Evolutionary conservation across 176 grass and related monocot species (phyloP).

Genomic region (Secale cereale): DNA sequence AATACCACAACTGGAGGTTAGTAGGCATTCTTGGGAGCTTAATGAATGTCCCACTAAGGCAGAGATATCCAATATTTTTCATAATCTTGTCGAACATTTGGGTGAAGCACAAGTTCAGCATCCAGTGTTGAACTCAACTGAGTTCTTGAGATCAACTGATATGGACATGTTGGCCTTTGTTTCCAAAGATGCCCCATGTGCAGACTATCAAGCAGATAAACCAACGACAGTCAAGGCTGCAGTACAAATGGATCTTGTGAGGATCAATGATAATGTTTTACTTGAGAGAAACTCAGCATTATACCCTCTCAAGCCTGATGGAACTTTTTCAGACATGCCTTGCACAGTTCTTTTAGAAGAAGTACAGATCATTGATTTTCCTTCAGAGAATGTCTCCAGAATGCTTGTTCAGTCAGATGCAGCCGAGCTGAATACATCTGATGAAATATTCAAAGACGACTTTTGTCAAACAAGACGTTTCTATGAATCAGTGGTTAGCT

Average conservation of each 20-base stretch:
- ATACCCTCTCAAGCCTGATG: constrained; percentile 65
- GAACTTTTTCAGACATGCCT: constrained; percentile 52
- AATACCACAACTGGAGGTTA: constrained; percentile 75
- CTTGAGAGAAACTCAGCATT: constrained; percentile 59
- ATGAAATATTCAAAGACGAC: constrained; percentile 57
- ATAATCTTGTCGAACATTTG: constrained; percentile 45
- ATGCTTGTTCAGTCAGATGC: constrained; percentile 51
- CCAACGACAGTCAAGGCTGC: constrained; percentile 41
- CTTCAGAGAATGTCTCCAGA: constrained; percentile 49
- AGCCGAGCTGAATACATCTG: constrained; percentile 43
- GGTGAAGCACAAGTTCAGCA: constrained; percentile 35
- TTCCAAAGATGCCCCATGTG: constrained; percentile 40
- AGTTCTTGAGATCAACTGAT: constrained; percentile 53
- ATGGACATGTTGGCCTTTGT: constrained; percentile 57
- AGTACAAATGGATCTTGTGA: constrained; percentile 75
- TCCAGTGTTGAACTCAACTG: constrained; percentile 38
- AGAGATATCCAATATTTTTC: constrained; percentile 50
- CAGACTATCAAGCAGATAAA: constrained; percentile 38
- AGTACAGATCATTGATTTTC: constrained; percentile 66
- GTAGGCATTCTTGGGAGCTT: constrained; percentile 53
- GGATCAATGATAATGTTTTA: constrained; percentile 56
- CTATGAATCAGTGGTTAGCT: constrained; percentile 81
- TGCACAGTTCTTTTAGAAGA: constrained; percentile 67
- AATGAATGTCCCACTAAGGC: constrained; percentile 39
- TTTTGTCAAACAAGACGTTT: constrained; percentile 39